A percentile compares a stretch with the other conserved stretches of the same genome.
Evolutionary conservation across 768 basidiomycete species (phyloP).

Genomic region (Boletus edulis): DNA sequence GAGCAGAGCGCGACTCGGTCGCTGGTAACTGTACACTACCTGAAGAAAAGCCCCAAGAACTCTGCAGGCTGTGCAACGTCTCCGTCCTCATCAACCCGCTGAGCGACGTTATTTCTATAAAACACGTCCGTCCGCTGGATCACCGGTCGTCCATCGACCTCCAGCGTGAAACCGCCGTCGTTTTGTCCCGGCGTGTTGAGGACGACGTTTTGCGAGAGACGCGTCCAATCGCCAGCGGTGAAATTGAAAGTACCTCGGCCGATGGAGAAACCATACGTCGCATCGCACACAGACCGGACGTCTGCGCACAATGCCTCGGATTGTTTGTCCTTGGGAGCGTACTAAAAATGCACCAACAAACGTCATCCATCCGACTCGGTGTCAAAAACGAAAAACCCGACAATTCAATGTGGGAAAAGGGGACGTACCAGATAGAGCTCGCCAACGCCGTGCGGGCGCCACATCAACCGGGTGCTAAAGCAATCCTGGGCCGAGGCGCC

Average conservation of each 20-base stretch:
- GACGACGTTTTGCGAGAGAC: slow-evolving; percentile 60
- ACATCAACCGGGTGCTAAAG: slow-evolving; percentile 87
- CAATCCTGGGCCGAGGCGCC: slow-evolving; percentile 70
- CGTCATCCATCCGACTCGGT: background rate
- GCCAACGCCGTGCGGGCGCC: slow-evolving; percentile 62
- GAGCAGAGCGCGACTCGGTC: background rate
- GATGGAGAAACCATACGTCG: slow-evolving; percentile 69
- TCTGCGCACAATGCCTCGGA: slow-evolving; percentile 55
- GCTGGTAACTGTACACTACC: slow-evolving; percentile 38
- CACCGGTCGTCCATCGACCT: slow-evolving; percentile 56
- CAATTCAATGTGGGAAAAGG: no score
- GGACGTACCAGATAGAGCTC: slow-evolving; percentile 73
- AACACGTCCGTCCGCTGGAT: slow-evolving; percentile 57
- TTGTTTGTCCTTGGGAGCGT: slow-evolving; percentile 73
- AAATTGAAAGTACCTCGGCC: slow-evolving; percentile 72
- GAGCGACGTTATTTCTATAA: slow-evolving; percentile 47
- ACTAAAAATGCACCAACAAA: slow-evolving; percentile 39
- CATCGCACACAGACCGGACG: slow-evolving; percentile 59
- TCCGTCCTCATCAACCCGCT: slow-evolving; percentile 11
- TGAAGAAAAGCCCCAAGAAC: slow-evolving; percentile 65
- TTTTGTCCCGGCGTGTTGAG: slow-evolving; percentile 74
- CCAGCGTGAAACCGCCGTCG: slow-evolving; percentile 63
- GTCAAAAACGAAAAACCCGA: background rate
- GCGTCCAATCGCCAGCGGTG: slow-evolving; percentile 65
- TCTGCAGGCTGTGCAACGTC: background rate